Conservation (phyloP, 768 basidiomycete genomes). For the Mycena latifolia region DNA sequence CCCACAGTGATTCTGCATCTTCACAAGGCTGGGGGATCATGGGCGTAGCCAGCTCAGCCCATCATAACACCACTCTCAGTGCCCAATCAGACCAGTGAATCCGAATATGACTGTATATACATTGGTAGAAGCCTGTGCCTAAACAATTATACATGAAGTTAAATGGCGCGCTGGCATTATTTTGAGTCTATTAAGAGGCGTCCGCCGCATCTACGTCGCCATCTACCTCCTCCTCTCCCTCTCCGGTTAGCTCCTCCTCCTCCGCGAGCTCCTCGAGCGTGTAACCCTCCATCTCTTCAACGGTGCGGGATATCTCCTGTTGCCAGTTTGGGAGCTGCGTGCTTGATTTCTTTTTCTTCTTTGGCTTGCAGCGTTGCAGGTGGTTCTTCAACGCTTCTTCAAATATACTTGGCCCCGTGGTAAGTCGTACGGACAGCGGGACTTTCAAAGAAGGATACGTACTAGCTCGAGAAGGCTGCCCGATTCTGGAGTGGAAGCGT, state of each 20-base stretch:
- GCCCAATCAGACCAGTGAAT: background rate
- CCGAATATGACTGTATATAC: background rate
- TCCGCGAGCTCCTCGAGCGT: constrained; percentile 3
- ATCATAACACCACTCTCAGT: background rate
- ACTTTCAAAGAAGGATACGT: background rate
- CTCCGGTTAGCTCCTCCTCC: background rate
- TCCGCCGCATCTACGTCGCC: background rate
- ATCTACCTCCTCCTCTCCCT: background rate
- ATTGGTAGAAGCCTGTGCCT: background rate
- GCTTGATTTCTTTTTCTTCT: background rate
- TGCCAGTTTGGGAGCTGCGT: constrained; percentile 6
- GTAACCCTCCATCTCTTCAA: constrained; percentile 4
- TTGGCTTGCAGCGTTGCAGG: background rate
- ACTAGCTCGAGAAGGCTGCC: background rate
- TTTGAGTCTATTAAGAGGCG: background rate
- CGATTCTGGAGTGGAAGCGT: background rate
- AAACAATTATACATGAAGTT: no score
- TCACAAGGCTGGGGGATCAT: background rate
- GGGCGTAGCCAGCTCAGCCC: background rate
- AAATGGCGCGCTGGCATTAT: background rate
- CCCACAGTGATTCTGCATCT: background rate
- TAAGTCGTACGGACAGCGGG: background rate
- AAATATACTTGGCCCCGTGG: background rate
- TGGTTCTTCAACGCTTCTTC: background rate
- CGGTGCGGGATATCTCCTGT: constrained; percentile 4